phyloP scores from a whole-genome alignment of 169 alveolate species.

The Ichthyophthirius multifiliis region DNA sequence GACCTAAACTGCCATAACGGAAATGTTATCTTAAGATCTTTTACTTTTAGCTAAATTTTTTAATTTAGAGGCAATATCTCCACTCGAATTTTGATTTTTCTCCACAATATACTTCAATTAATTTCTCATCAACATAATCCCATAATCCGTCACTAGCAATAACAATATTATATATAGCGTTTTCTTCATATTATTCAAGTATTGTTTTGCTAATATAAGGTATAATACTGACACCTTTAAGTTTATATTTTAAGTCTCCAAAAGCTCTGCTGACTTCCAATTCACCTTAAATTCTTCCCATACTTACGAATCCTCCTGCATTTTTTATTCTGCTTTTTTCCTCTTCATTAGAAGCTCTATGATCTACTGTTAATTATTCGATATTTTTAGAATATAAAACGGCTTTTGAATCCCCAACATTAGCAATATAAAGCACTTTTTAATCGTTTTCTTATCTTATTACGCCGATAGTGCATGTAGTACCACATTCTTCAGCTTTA shows the following conservation, averaged over 20 bases:
- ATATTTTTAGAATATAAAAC: not conserved
- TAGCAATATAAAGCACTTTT: not conserved
- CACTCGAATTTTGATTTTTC: not conserved
- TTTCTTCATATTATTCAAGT: not conserved
- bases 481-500: not conserved
- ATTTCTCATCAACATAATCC: not conserved
- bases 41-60: not conserved
- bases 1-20: constrained; percentile 1
- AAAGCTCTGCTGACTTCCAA: constrained; percentile 6
- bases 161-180: not conserved
- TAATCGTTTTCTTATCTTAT: not conserved
- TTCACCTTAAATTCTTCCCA: not conserved
- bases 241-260: not conserved
- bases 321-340: not conserved
- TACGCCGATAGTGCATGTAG: not conserved
- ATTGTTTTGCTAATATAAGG: not conserved
- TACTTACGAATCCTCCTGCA: not conserved
- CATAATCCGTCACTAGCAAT: not conserved
- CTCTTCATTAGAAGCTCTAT: not conserved
- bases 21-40: not conserved
- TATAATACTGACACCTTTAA: not conserved
- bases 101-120: not conserved
- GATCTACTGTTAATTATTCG: not conserved
- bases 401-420: not conserved
- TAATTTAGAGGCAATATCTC: not conserved